Evolutionary conservation across 345 rosid genomes (phyloP).

Genomic region (Salix brachista): DNA sequence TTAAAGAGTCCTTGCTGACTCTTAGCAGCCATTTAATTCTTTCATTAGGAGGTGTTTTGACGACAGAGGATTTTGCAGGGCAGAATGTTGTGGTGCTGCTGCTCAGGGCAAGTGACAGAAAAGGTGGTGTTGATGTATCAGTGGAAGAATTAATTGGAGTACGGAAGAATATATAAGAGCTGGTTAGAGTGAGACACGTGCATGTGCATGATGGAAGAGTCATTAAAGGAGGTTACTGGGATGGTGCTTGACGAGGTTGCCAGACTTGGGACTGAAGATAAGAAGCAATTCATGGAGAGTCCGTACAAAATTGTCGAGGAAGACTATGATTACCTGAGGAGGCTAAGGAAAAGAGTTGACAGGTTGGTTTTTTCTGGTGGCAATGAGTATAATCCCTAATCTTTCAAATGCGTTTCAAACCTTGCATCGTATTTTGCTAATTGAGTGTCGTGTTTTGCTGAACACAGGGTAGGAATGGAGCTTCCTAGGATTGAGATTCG

Average conservation of each 20-base stretch:
- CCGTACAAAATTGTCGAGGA: constrained; percentile 34
- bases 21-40: too few relatives aligned
- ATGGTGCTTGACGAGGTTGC: constrained; percentile 27
- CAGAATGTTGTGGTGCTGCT: too few relatives aligned
- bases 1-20: too few relatives aligned
- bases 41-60: too few relatives aligned
- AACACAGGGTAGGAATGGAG: constrained; percentile 38
- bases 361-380: background rate
- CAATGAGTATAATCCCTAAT: too few relatives aligned
- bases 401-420: too few relatives aligned
- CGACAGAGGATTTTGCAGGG: too few relatives aligned
- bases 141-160: constrained; percentile 37
- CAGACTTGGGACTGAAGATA: constrained; percentile 32
- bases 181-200: constrained; percentile 28
- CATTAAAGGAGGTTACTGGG: constrained; percentile 18
- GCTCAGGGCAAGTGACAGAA: too few relatives aligned
- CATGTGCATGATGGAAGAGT: constrained; percentile 30
- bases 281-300: constrained; percentile 36
- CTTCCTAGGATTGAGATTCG: constrained; percentile 40
- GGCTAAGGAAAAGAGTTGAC: constrained; percentile 11
- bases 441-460: background rate
- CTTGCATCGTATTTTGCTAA: too few relatives aligned
- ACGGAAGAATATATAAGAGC: constrained; percentile 35
- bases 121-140: constrained; percentile 7
- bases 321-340: constrained; percentile 4